These are phyloP conservation scores for Cadophora sp. DNA, from an alignment of 2,329 filamentous ascomycete genomes.

Conservation along the genomic window DNA sequence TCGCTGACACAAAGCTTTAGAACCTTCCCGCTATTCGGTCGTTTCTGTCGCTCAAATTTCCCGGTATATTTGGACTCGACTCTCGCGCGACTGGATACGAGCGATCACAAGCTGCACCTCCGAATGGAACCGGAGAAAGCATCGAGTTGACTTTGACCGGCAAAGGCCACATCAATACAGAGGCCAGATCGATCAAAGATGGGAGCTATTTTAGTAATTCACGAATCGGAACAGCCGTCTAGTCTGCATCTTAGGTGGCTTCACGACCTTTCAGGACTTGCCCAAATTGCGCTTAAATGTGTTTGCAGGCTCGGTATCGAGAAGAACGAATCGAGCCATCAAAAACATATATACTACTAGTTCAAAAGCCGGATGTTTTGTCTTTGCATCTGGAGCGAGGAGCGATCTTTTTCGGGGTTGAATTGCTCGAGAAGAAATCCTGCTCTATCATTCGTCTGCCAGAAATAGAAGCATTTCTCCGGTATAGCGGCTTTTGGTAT, in stretches of 20 bases:
- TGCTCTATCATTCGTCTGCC: no score
- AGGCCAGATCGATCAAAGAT: neutral
- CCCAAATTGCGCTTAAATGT: no score
- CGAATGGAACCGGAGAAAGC: neutral
- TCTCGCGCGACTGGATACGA: neutral
- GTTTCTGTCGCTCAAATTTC: neutral
- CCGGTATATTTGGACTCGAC: neutral
- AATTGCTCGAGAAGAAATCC: no score
- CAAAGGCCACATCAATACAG: neutral
- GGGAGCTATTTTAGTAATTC: conserved; percentile 3
- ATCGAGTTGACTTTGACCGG: neutral
- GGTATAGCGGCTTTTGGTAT: no score
- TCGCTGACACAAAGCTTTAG: neutral
- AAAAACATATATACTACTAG: no score
- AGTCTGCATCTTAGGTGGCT: neutral
- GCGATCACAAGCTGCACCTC: neutral
- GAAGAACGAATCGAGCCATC: no score
- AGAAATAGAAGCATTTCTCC: no score
- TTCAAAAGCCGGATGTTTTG: no score
- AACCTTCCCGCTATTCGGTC: conserved; percentile 7
- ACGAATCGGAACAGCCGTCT: neutral
- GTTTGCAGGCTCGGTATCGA: no score
- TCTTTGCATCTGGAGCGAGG: no score
- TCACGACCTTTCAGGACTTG: no score
- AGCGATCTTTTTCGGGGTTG: no score